These are phyloP conservation scores for Trichoderma cornu-damae DNA, from an alignment of 2,329 filamentous ascomycete species.

Conservation along the genomic window DNA sequence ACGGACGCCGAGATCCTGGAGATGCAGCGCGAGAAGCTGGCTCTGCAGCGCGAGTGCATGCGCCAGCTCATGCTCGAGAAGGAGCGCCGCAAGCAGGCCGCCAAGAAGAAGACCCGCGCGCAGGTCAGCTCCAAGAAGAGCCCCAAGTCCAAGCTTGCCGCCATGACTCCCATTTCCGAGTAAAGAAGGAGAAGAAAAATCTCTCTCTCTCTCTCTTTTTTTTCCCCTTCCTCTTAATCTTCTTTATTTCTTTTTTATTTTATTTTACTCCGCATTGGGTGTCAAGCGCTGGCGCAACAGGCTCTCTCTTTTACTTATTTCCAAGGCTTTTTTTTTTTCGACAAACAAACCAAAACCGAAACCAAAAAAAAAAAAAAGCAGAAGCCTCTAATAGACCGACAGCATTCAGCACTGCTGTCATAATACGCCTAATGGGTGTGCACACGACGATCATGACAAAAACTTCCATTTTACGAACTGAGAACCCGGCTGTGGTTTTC, in stretches of 20 bases:
- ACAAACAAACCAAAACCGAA: too few relatives aligned
- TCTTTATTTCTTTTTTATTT: too few relatives aligned
- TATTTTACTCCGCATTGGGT: background rate
- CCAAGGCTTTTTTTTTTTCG: too few relatives aligned
- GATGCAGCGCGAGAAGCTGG: conserved; percentile 47
- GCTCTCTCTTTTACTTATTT: conserved; percentile 5
- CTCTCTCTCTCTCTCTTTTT: too few relatives aligned
- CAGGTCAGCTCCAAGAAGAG: conserved; percentile 45
- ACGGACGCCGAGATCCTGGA: conserved; percentile 47
- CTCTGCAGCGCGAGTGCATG: conserved; percentile 49
- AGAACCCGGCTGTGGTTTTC: background rate
- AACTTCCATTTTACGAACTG: background rate
- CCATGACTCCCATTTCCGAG: conserved; percentile 54
- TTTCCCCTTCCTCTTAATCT: too few relatives aligned
- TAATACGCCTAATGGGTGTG: background rate
- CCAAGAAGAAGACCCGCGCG: conserved; percentile 35
- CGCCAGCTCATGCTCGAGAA: conserved; percentile 49
- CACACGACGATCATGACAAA: conserved; percentile 4
- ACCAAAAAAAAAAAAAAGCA: too few relatives aligned
- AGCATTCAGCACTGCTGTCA: too few relatives aligned
- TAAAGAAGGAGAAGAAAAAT: background rate
- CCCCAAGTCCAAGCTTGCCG: conserved; percentile 43
- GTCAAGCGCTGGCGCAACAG: conserved; percentile 12
- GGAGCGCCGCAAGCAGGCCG: conserved; percentile 46
- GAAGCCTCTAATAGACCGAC: conserved; percentile 6